These are phyloP conservation scores for Chrysanthemum seticuspe DNA, from an alignment of 129 eudicot species.

Conservation along the genomic window DNA sequence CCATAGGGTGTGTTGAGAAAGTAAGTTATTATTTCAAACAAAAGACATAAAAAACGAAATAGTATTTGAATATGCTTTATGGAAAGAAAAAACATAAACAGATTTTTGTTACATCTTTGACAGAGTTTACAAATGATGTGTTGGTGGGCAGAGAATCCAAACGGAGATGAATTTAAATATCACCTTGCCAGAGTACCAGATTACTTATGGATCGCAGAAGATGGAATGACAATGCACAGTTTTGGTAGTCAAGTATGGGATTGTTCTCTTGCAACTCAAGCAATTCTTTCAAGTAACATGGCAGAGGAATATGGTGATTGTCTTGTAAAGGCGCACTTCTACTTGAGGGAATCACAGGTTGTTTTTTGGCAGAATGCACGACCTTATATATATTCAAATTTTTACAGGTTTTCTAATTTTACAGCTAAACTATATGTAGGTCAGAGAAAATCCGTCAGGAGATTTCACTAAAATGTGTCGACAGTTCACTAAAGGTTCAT, in stretches of 20 bases:
- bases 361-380: not conserved
- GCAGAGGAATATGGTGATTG: constrained; percentile 64
- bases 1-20: constrained; percentile 63
- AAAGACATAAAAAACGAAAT: not conserved
- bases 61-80: not conserved
- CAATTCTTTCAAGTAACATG: constrained; percentile 60
- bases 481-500: constrained; percentile 66
- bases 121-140: constrained; percentile 88
- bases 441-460: constrained; percentile 56
- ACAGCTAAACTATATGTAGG: constrained; percentile 10
- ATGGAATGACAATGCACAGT: constrained; percentile 85
- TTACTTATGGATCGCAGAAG: constrained; percentile 77
- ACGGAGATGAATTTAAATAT: constrained; percentile 61
- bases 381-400: not conserved
- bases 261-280: constrained; percentile 58
- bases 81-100: not conserved
- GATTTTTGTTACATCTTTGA: not conserved
- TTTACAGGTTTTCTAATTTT: not conserved
- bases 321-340: constrained; percentile 42
- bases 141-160: constrained; percentile 72
- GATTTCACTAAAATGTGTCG: constrained; percentile 54
- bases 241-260: constrained; percentile 89
- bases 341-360: constrained; percentile 66
- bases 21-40: constrained; percentile 19
- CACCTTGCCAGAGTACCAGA: constrained; percentile 74